Conservation (phyloP, 2,329 filamentous ascomycete species). For the Pseudopithomyces maydicus region DNA sequence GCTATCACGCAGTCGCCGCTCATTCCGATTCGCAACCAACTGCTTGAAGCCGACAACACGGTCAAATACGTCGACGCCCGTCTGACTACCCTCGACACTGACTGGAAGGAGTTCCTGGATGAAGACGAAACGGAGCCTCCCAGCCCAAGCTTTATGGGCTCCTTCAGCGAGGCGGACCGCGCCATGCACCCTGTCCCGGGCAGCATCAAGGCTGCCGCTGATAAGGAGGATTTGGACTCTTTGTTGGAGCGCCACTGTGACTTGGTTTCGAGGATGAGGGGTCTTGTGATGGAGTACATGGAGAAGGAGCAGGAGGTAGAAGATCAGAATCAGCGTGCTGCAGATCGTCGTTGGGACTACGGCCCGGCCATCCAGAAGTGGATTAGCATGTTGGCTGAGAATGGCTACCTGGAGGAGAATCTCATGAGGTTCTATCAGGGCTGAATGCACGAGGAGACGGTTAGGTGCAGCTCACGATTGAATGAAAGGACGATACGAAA, state of each 20-base stretch:
- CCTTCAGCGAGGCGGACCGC: slow-evolving; percentile 22
- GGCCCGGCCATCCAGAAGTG: slow-evolving; percentile 71
- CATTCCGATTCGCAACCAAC: slow-evolving; percentile 49
- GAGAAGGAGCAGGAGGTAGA: slow-evolving; percentile 55
- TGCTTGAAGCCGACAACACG: slow-evolving; percentile 54
- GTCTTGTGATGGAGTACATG: slow-evolving; percentile 47
- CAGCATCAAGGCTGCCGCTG: slow-evolving; percentile 19
- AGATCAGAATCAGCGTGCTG: slow-evolving; percentile 58
- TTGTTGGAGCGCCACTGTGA: slow-evolving; percentile 25
- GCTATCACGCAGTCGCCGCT: slow-evolving; percentile 73
- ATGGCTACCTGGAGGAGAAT: slow-evolving; percentile 59
- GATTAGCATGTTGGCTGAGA: slow-evolving; percentile 71
- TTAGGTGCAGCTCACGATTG: neutral
- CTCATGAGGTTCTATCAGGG: slow-evolving; percentile 10
- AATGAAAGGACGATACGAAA: neutral
- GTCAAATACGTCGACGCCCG: slow-evolving; percentile 47
- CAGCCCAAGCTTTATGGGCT: slow-evolving; percentile 20
- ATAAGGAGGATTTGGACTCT: slow-evolving; percentile 20
- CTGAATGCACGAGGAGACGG: neutral
- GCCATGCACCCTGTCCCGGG: slow-evolving; percentile 16
- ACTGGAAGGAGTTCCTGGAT: slow-evolving; percentile 50
- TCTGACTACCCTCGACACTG: slow-evolving; percentile 45
- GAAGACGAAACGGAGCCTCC: slow-evolving; percentile 28
- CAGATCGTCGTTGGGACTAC: slow-evolving; percentile 68
- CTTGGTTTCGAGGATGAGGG: slow-evolving; percentile 27